Evolutionary conservation across 192 early-diverging fungal genomes (phyloP), one percentile per base, ranked within the genome.

Genomic region (Hyaloraphidium curvatum): DNA sequence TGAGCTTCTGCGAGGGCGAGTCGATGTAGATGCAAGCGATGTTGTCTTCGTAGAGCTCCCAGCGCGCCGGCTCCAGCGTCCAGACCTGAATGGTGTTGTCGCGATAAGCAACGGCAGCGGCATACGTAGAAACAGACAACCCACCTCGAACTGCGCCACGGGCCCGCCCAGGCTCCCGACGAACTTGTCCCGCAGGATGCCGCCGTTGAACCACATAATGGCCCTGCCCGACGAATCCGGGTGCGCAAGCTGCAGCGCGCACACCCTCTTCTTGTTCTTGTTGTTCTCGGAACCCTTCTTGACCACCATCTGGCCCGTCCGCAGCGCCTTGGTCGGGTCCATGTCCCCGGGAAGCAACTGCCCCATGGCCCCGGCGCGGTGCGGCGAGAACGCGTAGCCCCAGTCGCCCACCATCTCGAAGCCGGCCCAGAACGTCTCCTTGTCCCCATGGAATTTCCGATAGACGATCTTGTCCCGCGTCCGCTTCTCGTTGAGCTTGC

Each of bases 401-500:
- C 43, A 14, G 23, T 11, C 23, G 43, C 43, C 43, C 4, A 25
- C 43, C 67, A 76, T 71, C 59, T 81, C 80, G 30, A 62, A 71
- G 1, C 77, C 77, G 21, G 68, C 61, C 80, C 80, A 83, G 29
- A 77, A 83, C 0, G 77, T 72, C 57, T 83, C 80, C 58, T 83
- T 83, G 61, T 83, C 80, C 17, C 78, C 77, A 48, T 72, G 65
- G 2, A 70, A 60, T 22, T 66, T 37, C 1, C 52, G 53, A 51
- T 77, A 77, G 9, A 58, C 62, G 26, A 72, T 54, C 21, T 67
- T 48, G 30, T 75, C 70, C 16, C 75, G 65, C 31, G 65, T 68
- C 25, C 25, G 17, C 43, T 14, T 25, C 7, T 4, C 9, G 43
- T 48, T 48, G 14, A 48, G 23, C 25, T 48, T 48, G 43, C 43